Evolutionary conservation across 31 red algal genomes (phyloP), one percentile per base, ranked within the genome.

Genomic region (Odonthalia washingtoniensis): DNA sequence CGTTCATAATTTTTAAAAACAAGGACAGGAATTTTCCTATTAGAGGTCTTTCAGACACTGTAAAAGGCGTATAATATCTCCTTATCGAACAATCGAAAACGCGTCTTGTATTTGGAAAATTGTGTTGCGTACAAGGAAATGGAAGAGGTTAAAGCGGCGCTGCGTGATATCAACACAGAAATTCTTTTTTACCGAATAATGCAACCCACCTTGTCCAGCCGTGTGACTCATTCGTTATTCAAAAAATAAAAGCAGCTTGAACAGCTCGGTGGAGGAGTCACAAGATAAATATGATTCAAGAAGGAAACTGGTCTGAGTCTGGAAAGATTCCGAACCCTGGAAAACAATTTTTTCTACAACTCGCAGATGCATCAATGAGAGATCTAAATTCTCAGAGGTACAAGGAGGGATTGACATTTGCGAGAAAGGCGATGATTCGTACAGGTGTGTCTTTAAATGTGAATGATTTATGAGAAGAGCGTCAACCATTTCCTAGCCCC

Each of bases 191-290:
- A 18, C 78, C 78, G 17, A 9, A 0, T 17, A 82, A 82, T 68
- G 53, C 0, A 9, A 82, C 78, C 27, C 62, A 82, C 36, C 31
- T 82, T 9, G 72, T 82, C 46, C 78, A 82, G 33, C 78, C 78
- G n/a, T 65, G 0, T 35, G 0, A 82, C 60, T 31, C 24, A 27
- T 82, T 82, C 34, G 61, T 35, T 24, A 82, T 82, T 46, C 78
- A 82, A 66, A 68, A 64, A 6, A 82, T 82, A 24, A 82, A 82
- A 34, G 63, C 60, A 12, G 21, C 46, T 37, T 69, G 53, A 60
- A 46, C 0, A 12, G 72, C 16, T 0, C 31, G n/a, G 18, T 82
- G 60, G 78, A n/a, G 72, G 27, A 35, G 9, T 26, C 21, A 69
- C 28, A 73, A 57, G 49, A 57, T 57, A 21, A 57, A 21, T 9